Percentiles rank a stretch among this genome's conserved stretches.
Evolutionary conservation across 441 rosid genomes (phyloP).

Genomic region (Bocquillonia castaneifolia): DNA sequence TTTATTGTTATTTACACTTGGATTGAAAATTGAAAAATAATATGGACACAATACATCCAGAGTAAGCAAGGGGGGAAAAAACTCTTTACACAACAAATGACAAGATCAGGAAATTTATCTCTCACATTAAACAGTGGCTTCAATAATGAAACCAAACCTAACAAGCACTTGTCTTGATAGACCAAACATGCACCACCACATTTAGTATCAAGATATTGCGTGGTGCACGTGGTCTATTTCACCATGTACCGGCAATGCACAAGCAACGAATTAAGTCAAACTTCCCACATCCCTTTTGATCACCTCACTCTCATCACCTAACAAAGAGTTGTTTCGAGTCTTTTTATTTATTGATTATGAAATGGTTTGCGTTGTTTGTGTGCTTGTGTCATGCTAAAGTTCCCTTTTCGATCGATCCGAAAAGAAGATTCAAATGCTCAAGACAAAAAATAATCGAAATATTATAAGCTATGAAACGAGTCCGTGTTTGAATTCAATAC

Average conservation of each 20-base stretch:
- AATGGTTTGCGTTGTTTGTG: neutral
- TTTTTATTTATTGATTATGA: neutral
- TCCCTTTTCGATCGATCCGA: neutral
- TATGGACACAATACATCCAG: no score
- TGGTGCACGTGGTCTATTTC: neutral
- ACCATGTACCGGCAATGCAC: neutral
- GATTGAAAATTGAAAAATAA: no score
- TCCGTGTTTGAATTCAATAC: neutral
- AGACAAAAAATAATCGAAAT: neutral
- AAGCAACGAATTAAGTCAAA: neutral
- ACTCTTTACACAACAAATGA: no score
- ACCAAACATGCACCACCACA: neutral
- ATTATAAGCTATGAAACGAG: neutral
- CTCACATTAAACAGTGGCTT: no score
- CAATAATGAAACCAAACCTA: no score
- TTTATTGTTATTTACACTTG: no score
- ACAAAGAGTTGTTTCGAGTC: neutral
- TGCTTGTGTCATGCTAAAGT: neutral
- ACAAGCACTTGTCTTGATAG: neutral
- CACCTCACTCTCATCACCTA: neutral
- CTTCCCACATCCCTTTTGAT: neutral
- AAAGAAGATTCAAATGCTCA: constrained; percentile 5
- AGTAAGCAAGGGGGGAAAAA: no score
- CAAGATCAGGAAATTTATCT: no score
- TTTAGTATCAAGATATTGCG: neutral